These are phyloP conservation scores for Hypomyces perniciosus DNA, from an alignment of 2,329 filamentous ascomycete species.

Conservation along the genomic window DNA sequence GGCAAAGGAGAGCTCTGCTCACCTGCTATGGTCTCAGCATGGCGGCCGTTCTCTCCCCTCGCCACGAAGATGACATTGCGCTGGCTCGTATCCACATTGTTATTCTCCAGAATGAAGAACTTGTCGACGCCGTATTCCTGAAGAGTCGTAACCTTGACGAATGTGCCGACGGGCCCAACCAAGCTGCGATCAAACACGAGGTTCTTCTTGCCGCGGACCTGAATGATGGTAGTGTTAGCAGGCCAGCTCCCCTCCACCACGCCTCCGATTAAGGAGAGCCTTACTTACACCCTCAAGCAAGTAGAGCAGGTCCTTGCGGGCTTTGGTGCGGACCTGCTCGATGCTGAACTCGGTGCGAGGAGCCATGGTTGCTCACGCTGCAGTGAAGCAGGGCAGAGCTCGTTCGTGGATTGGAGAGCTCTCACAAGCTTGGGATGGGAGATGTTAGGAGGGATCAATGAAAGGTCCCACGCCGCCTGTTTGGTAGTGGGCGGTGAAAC, in stretches of 20 bases:
- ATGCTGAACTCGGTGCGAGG: slow-evolving; percentile 66
- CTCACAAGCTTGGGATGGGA: background rate
- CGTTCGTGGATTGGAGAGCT: slow-evolving; percentile 1
- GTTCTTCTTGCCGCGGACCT: slow-evolving; percentile 99
- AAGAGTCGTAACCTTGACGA: slow-evolving; percentile 91
- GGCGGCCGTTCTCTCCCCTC: slow-evolving; percentile 78
- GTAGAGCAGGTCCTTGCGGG: slow-evolving; percentile 81
- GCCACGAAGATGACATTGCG: slow-evolving; percentile 93
- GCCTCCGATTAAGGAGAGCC: slow-evolving; percentile 21
- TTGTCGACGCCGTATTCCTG: slow-evolving; percentile 98
- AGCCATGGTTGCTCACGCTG: slow-evolving; percentile 55
- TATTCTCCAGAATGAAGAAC: slow-evolving; percentile 93
- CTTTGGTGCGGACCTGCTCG: slow-evolving; percentile 71
- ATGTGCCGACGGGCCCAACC: slow-evolving; percentile 80
- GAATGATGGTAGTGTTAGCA: slow-evolving; percentile 17
- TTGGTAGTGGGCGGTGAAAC: slow-evolving; percentile 9
- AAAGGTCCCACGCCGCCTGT: background rate
- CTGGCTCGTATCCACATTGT: slow-evolving; percentile 90
- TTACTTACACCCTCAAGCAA: slow-evolving; percentile 89
- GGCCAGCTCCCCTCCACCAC: slow-evolving; percentile 13
- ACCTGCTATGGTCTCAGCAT: slow-evolving; percentile 86
- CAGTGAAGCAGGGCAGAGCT: slow-evolving; percentile 1
- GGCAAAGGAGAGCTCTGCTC: slow-evolving; percentile 29
- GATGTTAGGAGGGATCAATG: background rate
- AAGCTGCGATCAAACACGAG: slow-evolving; percentile 87